A percentile compares a stretch with the other conserved stretches of the same genome.
Conservation (phyloP, 371 early-diverging fungal species). For the Encephalitozoon hellem region DNA sequence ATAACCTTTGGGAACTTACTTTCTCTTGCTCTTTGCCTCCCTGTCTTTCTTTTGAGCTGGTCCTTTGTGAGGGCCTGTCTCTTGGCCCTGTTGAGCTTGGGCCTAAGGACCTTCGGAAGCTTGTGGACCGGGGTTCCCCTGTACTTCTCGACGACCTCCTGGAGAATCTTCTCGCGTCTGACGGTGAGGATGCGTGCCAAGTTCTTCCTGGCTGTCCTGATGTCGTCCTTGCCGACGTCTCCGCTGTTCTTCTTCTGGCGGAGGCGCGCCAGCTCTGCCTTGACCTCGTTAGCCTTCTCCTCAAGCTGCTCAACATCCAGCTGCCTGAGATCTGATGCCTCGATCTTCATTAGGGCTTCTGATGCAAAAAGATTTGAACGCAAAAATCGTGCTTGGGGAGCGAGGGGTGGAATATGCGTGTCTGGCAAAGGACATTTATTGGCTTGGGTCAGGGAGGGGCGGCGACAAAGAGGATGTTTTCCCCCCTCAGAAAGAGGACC, state of each 20-base stretch:
- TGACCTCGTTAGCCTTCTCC: constrained; percentile 8
- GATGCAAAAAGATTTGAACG: constrained; percentile 32
- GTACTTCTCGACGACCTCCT: constrained; percentile 40
- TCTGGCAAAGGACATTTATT: too few relatives aligned
- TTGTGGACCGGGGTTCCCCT: constrained; percentile 25
- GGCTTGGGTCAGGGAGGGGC: background rate
- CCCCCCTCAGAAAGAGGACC: too few relatives aligned
- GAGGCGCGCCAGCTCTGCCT: constrained; percentile 28
- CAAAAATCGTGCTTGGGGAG: background rate
- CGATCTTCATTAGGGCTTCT: constrained; percentile 42
- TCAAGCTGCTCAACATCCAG: constrained; percentile 33
- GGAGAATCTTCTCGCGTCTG: constrained; percentile 34
- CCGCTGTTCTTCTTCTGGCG: constrained; percentile 38
- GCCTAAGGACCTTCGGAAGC: constrained; percentile 53
- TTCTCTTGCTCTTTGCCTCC: constrained; percentile 5
- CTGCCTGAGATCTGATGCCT: constrained; percentile 28
- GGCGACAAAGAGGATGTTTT: constrained; percentile 51
- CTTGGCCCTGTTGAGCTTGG: constrained; percentile 35
- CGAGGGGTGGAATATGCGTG: background rate
- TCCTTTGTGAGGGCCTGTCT: constrained; percentile 39
- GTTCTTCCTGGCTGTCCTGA: constrained; percentile 46
- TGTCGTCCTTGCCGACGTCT: too few relatives aligned
- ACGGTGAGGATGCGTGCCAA: constrained; percentile 38
- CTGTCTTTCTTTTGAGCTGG: constrained; percentile 35
- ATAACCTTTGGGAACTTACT: constrained; percentile 26